A percentile compares a stretch with the other conserved stretches of the same genome.
Evolutionary conservation across 208 protist species (phyloP).

Genomic region (Leishmania tarentolae): DNA sequence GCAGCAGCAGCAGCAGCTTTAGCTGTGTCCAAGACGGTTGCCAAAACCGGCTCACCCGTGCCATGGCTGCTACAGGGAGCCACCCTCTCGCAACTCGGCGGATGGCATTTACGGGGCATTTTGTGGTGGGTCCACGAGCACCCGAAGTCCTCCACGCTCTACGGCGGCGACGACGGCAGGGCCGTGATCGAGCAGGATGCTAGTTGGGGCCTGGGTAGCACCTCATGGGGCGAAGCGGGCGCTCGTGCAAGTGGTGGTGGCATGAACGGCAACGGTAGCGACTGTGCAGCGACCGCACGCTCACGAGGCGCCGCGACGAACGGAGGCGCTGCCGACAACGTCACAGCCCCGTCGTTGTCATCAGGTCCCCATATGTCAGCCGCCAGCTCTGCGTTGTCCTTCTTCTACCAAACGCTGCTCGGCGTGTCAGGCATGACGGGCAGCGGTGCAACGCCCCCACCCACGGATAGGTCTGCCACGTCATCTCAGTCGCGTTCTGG

Average conservation of each 20-base stretch:
- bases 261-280: not conserved
- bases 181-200: not conserved
- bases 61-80: constrained; percentile 12
- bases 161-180: constrained; percentile 2
- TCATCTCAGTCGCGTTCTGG: not conserved
- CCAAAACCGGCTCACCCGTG: not conserved
- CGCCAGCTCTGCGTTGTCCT: constrained; percentile 2
- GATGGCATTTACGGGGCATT: constrained; percentile 14
- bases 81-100: not conserved
- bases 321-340: not conserved
- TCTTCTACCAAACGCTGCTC: constrained; percentile 19
- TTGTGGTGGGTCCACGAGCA: constrained; percentile 21
- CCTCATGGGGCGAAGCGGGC: not conserved
- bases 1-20: not conserved
- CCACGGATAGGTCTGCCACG: not conserved
- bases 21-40: not conserved
- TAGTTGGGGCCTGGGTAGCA: not conserved
- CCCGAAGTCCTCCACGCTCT: constrained; percentile 13
- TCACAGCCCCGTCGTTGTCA: not conserved
- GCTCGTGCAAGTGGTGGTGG: not conserved
- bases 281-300: not conserved
- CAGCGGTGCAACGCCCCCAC: not conserved
- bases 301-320: not conserved
- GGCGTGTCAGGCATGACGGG: constrained; percentile 7
- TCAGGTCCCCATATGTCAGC: not conserved